A percentile compares a stretch with the other conserved stretches of the same genome.
These are phyloP conservation scores for Penicillium verrucosum DNA, from an alignment of 2,329 filamentous ascomycete species.

Conservation along the genomic window DNA sequence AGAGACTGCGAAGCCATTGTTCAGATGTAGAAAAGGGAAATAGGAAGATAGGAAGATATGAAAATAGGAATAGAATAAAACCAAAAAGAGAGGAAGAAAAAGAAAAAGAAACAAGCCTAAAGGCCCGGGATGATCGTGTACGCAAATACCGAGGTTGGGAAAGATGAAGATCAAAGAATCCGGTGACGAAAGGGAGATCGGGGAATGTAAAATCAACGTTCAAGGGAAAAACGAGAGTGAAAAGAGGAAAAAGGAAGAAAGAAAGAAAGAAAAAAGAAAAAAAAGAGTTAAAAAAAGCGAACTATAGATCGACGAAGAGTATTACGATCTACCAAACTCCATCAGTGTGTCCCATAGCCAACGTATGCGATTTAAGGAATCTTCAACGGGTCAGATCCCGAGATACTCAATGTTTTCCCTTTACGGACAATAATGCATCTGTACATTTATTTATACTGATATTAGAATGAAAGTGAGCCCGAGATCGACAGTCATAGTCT, in stretches of 20 bases:
- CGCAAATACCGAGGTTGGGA: constrained; percentile 24
- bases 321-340: constrained; percentile 25
- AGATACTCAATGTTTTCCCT: neutral
- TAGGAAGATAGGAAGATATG: neutral
- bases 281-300: constrained; percentile 11
- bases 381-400: constrained; percentile 25
- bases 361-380: constrained; percentile 22
- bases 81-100: neutral
- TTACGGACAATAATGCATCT: neutral
- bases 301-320: constrained; percentile 25
- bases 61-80: neutral
- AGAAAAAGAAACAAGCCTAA: neutral
- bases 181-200: constrained; percentile 12
- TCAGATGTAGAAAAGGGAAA: constrained; percentile 1
- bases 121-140: constrained; percentile 9
- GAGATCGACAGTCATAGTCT: constrained; percentile 19
- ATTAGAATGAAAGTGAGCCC: constrained; percentile 11
- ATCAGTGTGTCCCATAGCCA: constrained; percentile 26
- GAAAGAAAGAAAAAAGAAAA: neutral
- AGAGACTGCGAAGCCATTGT: constrained; percentile 1
- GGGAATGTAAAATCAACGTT: constrained; percentile 7
- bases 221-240: neutral
- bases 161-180: constrained; percentile 23
- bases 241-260: neutral
- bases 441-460: neutral